phyloP scores from a whole-genome alignment of 2,329 filamentous ascomycete genomes.

The Diaporthe australafricana region DNA sequence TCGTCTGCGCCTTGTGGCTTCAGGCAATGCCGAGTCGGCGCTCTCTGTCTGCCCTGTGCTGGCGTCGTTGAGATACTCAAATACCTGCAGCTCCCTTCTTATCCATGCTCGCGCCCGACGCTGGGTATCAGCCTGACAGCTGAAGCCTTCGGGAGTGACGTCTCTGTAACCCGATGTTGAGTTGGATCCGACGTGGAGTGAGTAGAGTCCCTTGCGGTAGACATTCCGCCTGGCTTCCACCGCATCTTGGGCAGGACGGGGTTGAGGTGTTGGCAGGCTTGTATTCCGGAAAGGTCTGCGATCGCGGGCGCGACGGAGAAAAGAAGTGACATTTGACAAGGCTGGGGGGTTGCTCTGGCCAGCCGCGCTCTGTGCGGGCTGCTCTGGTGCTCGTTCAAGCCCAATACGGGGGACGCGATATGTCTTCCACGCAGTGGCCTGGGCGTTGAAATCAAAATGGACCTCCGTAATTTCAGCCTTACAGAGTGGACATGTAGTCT shows the following conservation, averaged over 20 bases:
- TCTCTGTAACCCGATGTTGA: conserved; percentile 80
- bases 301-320: conserved; percentile 12
- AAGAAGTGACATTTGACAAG: conserved; percentile 8
- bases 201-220: conserved; percentile 79
- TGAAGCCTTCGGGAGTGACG: conserved; percentile 75
- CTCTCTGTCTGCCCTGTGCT: conserved; percentile 38
- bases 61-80: conserved; percentile 71
- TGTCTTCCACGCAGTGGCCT: conserved; percentile 63
- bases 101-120: conserved; percentile 85
- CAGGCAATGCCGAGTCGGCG: conserved; percentile 33
- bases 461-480: conserved; percentile 68
- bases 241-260: conserved; percentile 6
- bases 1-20: conserved; percentile 41
- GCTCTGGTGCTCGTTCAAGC: conserved; percentile 22
- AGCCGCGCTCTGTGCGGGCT: conserved; percentile 14
- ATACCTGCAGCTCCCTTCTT: conserved; percentile 85
- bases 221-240: conserved; percentile 75
- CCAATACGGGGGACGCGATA: conserved; percentile 61
- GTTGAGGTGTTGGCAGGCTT: neutral
- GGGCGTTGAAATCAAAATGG: conserved; percentile 70
- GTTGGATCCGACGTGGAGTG: conserved; percentile 86
- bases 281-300: conserved; percentile 14
- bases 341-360: conserved; percentile 26
- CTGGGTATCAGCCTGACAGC: conserved; percentile 73
- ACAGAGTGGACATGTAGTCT: conserved; percentile 83